Evolutionary conservation across 306 rosid species (phyloP).

Genomic region (Geum urbanum): DNA sequence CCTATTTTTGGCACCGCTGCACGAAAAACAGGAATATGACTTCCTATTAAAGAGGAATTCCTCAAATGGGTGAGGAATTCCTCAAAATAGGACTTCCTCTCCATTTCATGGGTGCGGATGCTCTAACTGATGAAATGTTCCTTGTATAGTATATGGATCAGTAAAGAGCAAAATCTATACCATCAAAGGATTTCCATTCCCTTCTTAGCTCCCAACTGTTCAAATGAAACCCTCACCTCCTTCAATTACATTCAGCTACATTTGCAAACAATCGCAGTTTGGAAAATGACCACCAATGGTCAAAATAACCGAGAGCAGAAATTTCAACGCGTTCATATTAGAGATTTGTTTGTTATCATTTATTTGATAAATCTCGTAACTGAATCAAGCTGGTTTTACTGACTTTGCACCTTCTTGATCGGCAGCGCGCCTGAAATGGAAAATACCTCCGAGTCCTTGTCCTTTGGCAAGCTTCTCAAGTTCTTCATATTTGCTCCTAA

Average conservation of each 20-base stretch:
- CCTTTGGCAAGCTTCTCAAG: slow-evolving; percentile 66
- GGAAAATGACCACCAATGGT: slow-evolving; percentile 9
- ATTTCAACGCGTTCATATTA: background rate
- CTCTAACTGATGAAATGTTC: too few species aligned
- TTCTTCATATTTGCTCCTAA: slow-evolving; percentile 58
- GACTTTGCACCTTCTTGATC: slow-evolving; percentile 35
- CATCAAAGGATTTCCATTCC: background rate
- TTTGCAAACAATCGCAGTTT: slow-evolving; percentile 11
- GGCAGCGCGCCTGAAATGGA: slow-evolving; percentile 44
- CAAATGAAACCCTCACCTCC: slow-evolving; percentile 11
- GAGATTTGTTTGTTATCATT: background rate
- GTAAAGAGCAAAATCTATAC: too few species aligned
- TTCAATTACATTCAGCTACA: slow-evolving; percentile 17
- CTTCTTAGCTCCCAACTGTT: slow-evolving; percentile 9
- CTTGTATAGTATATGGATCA: too few species aligned
- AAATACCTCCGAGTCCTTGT: slow-evolving; percentile 63
- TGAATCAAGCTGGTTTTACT: slow-evolving; percentile 55
- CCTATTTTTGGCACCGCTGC: too few species aligned
- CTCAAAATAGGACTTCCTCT: too few species aligned
- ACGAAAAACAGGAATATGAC: too few species aligned
- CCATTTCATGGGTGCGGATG: too few species aligned
- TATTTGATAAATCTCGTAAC: slow-evolving; percentile 21
- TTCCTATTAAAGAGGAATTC: too few species aligned
- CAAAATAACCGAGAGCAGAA: slow-evolving; percentile 25
- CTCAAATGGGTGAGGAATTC: too few species aligned